Percentiles rank a stretch among this genome's conserved stretches.
Evolutionary conservation across 768 basidiomycete genomes (phyloP).

Genomic region (Roridomyces roridus): DNA sequence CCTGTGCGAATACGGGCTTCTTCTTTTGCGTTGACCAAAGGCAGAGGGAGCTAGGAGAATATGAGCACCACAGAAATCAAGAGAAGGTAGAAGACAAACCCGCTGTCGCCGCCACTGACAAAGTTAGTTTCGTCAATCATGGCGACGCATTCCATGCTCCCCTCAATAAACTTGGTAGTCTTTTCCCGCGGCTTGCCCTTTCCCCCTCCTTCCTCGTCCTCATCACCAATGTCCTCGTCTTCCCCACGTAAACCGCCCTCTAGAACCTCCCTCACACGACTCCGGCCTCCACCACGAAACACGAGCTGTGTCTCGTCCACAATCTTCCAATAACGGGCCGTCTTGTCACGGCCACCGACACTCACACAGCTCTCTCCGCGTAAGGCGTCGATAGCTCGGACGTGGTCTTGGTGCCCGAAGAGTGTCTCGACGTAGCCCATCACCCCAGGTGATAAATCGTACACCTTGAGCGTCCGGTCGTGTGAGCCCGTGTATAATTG

Average conservation of each 20-base stretch:
- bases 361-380: conserved; percentile 86
- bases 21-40: conserved; percentile 94
- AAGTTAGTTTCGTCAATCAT: conserved; percentile 97
- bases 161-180: conserved; percentile 75
- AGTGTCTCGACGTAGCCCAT: conserved; percentile 96
- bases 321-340: conserved; percentile 95
- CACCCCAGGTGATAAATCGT: conserved; percentile 70
- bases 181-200: conserved; percentile 42
- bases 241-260: conserved; percentile 78
- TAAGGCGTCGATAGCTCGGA: conserved; percentile 79
- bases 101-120: conserved; percentile 94
- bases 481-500: conserved; percentile 80
- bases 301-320: conserved; percentile 94
- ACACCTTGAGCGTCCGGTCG: conserved; percentile 91
- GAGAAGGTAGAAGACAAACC: conserved; percentile 57
- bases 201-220: conserved; percentile 27
- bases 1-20: conserved; percentile 89
- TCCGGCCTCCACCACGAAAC: conserved; percentile 93
- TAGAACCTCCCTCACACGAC: conserved; percentile 76
- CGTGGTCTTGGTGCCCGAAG: conserved; percentile 94
- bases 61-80: neutral
- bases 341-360: conserved; percentile 90
- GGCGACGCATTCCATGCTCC: conserved; percentile 88
- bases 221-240: conserved; percentile 51
- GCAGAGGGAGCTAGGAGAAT: conserved; percentile 74